Evolutionary conservation across 139 green algal genomes (phyloP).

Genomic region (Asterochloris erici): DNA sequence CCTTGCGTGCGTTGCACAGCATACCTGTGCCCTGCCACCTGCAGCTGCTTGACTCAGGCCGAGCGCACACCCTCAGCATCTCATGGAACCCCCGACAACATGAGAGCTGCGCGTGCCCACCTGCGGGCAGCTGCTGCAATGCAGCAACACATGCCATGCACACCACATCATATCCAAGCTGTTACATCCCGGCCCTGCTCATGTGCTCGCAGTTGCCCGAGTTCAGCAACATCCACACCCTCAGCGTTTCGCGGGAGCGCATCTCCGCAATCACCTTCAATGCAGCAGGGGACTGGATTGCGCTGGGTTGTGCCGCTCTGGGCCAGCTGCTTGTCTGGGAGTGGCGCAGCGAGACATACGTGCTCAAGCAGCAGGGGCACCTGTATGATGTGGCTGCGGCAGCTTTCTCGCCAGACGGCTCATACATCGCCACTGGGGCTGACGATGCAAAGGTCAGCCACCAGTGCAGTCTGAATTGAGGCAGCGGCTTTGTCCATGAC

Average conservation of each 20-base stretch:
- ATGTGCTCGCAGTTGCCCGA: conserved; percentile 72
- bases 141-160: too few relatives aligned
- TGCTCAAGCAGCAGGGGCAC: conserved; percentile 92
- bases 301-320: conserved; percentile 76
- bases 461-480: background rate
- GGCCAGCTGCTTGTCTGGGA: conserved; percentile 99
- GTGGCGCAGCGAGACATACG: conserved; percentile 93
- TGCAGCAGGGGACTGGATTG: conserved; percentile 79
- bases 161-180: too few relatives aligned
- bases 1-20: too few relatives aligned
- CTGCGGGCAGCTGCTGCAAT: too few relatives aligned
- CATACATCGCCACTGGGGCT: conserved; percentile 76
- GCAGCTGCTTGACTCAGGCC: too few relatives aligned
- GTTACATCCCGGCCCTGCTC: background rate
- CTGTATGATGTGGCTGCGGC: conserved; percentile 70
- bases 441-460: conserved; percentile 76
- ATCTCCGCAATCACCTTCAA: conserved; percentile 80
- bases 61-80: too few relatives aligned
- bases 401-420: conserved; percentile 84
- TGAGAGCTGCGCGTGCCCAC: too few relatives aligned
- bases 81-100: too few relatives aligned
- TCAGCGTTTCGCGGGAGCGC: conserved; percentile 44
- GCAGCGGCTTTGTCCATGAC: background rate
- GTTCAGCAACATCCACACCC: conserved; percentile 59
- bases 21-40: too few relatives aligned